Base-by-base conservation (phyloP, 106 monocot genomes). In the Dendrobium huoshanense region DNA sequence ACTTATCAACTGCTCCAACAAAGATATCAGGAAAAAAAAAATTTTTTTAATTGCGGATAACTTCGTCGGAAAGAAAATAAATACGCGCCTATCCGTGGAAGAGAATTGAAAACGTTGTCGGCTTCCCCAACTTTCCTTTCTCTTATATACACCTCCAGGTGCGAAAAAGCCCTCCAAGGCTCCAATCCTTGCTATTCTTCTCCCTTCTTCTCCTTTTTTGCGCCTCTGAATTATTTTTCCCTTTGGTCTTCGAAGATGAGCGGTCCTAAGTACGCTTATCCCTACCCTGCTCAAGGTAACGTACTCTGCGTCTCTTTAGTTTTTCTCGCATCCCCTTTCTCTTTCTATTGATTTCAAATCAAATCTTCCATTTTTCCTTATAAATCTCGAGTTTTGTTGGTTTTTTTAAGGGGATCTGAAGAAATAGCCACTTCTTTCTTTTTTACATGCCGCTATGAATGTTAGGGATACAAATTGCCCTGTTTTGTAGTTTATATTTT, bases 251-350 rank as follows among this genome's bases (percentile, higher is more conserved):
- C 20, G 41, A 73, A 87, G 88, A 88, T 90, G 88, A 86, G 72
- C 49, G 84, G 90, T 80, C 90, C 88, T 24, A 88, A 89, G 83
- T 90, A 90, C 31, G 83, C 85, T 3, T 95, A 90, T 55, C 90
- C 92, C 27, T 95, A 95, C 64, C 95, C 95, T n/a, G 84, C 95
- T 61, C 95, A 92, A 90, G 95, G 92, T 89, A 88, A 9, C 64
- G 9, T 4, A 0, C 25, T 74, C 74, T 44, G 51, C 51, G 0
- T 51, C 51, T 51, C 7, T 51, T 27, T 22, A 15, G 1, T 17
- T 17, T 61, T 4, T 7, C 61, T 7, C 61, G 10, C 27, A 16
- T 10, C 70, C 13, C 3, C 31, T 68, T 68, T 31, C 31, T 25
- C 1, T 68, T 15, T 31, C 31, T 68, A 4, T 10, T 68, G 25